These are phyloP conservation scores for Penicillium crustosum DNA, from an alignment of 2,329 filamentous ascomycete genomes.

Conservation along the genomic window DNA sequence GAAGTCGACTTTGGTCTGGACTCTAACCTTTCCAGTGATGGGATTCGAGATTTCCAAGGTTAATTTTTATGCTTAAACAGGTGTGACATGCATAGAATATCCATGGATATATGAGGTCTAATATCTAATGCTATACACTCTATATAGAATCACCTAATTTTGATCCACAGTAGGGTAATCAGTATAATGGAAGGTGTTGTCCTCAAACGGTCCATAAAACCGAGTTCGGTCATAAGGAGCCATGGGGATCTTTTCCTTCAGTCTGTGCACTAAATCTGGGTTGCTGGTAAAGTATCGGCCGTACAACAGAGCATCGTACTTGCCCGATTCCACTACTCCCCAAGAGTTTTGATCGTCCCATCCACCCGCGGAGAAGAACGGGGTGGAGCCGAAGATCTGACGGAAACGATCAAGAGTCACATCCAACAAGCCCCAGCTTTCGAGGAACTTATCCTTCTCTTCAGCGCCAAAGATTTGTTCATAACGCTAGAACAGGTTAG, in stretches of 20 bases:
- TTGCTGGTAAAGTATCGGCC: slow-evolving; percentile 53
- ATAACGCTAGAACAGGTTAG: slow-evolving; percentile 37
- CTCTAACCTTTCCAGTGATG: background rate
- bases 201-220: slow-evolving; percentile 47
- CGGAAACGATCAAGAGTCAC: slow-evolving; percentile 52
- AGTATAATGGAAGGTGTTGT: slow-evolving; percentile 32
- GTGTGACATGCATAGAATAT: background rate
- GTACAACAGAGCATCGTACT: slow-evolving; percentile 51
- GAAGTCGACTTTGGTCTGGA: background rate
- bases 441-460: slow-evolving; percentile 53
- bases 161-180: slow-evolving; percentile 28
- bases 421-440: slow-evolving; percentile 49
- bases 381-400: slow-evolving; percentile 53
- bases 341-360: slow-evolving; percentile 54
- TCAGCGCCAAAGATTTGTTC: slow-evolving; percentile 53
- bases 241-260: slow-evolving; percentile 44
- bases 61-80: background rate
- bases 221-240: slow-evolving; percentile 46
- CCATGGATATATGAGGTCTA: background rate
- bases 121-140: background rate
- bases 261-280: slow-evolving; percentile 49
- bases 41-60: background rate
- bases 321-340: slow-evolving; percentile 50
- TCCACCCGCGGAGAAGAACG: slow-evolving; percentile 58
- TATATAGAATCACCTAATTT: background rate